A percentile compares a stretch with the other conserved stretches of the same genome.
Evolutionary conservation across 2,329 filamentous ascomycete genomes (phyloP).

Genomic region (Aureobasidium sp.): DNA sequence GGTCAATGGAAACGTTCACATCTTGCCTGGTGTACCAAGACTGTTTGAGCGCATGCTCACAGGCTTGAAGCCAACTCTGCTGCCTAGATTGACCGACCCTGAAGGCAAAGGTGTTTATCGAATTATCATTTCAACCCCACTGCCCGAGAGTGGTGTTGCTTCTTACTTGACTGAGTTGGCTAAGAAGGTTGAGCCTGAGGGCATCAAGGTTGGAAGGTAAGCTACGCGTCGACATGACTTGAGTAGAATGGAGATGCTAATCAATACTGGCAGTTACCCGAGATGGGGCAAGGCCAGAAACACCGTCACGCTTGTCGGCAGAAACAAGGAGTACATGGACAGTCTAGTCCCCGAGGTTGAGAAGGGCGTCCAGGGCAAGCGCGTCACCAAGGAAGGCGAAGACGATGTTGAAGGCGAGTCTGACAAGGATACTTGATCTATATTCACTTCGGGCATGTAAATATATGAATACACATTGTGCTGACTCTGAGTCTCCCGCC

Average conservation of each 20-base stretch:
- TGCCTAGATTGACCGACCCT: constrained; percentile 66
- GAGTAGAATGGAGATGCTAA: neutral
- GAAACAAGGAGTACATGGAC: constrained; percentile 69
- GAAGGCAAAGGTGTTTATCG: constrained; percentile 73
- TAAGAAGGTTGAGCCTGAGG: constrained; percentile 59
- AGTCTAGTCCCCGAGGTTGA: constrained; percentile 70
- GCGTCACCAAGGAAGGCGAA: constrained; percentile 60
- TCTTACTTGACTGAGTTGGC: constrained; percentile 75
- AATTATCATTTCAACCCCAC: constrained; percentile 75
- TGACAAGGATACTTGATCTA: constrained; percentile 10
- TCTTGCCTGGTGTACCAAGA: constrained; percentile 79
- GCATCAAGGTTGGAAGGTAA: constrained; percentile 74
- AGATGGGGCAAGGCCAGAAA: constrained; percentile 82
- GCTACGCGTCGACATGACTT: neutral
- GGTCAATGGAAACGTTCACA: constrained; percentile 89
- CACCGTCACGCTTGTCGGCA: constrained; percentile 78
- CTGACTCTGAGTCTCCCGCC: neutral
- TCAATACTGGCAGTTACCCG: constrained; percentile 55
- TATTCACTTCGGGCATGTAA: neutral
- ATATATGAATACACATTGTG: neutral
- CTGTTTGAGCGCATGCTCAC: constrained; percentile 75
- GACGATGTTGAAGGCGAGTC: constrained; percentile 33
- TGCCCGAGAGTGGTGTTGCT: constrained; percentile 79
- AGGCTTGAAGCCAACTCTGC: constrained; percentile 60
- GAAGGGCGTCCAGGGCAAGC: constrained; percentile 62